Base-by-base conservation (phyloP, 495 filamentous ascomycete genomes). In the Hypoxylon fragiforme region DNA sequence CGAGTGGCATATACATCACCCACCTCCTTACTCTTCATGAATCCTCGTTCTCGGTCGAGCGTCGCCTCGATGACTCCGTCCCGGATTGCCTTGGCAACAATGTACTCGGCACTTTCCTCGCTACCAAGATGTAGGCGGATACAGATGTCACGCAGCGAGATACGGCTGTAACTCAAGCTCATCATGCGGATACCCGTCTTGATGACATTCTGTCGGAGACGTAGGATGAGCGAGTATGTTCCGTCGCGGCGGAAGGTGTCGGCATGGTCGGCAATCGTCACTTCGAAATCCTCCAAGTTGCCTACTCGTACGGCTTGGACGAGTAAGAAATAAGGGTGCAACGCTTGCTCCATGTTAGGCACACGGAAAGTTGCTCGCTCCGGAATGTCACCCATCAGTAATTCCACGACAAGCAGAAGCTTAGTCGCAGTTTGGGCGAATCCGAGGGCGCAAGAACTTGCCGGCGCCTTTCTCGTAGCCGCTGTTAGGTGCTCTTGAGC, bases 131-230 rank as follows among this genome's bases (percentile, higher is more conserved):
- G 87, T 44, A 98, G 79, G 38, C 94, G 88, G 53, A 97, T 89
- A 76, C 95, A 97, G 56, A 98, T 98, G 66, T 98, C 94, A 44
- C 94, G 85, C 37, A 98, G 81, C n/a, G 91, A 96, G 67, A 98
- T 98, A 50, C 91, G 86, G 43, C 92, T 95, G 74, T 98, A 98
- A 44, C 91, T 94, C 65, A 98, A 77, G 21, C 92, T 96, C 85
- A 98, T 96, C 90, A 96, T 97, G 55, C 94, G 90, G 60, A 98
- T 94, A 60, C 94, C 94, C 26, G 94, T 98, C 77, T 96, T 96
- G 83, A 98, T 97, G 69, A 98, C 94, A 72, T 97, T 97, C 69
- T 98, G 94, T 44, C 94, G 84, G 31, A 98, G 79, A 38, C 94
- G 90, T 54, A 97, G 81, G 67, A 97, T 92, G 42, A 98, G 80